Base-by-base conservation (phyloP, 257 asterid species). In the Avicennia marina region DNA sequence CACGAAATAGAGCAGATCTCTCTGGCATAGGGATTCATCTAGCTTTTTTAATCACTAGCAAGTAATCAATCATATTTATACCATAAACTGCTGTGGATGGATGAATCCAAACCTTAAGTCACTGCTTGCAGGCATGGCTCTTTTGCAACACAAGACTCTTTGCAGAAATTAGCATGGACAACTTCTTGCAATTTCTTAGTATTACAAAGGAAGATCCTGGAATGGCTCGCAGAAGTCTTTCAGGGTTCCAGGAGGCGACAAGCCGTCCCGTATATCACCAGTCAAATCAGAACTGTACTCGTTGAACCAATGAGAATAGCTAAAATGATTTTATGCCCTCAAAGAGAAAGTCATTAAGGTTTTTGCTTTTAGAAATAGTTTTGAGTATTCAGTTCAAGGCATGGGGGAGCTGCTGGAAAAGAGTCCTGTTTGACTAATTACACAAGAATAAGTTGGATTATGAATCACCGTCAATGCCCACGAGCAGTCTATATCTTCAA, bases 111-210 rank as follows among this genome's bases (percentile, higher is more conserved):
- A n/a, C n/a, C n/a, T n/a, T n/a, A 44, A 77, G 88, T 62, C 46
- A 70, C 82, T 11, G 74, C 75, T 74, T 76, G 88, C 57, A 75
- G 48, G 25, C 4, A 19, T 29, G 75, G 72, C 67, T 77, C 87
- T 39, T 72, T 80, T 48, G 79, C 67, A 56, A 61, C 72, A 20
- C 83, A 78, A 71, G 49, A 66, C 74, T 53, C 56, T 58, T 3
- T 56, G 78, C 43, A 88, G 77, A 72, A 91, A 91, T 60, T 75
- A n/a, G n/a, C 77, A 55, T 76, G 82, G 38, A 93, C 83, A 53
- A 83, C 98, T 86, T 86, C 97, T 51, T 83, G 96, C 97, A 93
- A 2, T 84, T 82, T 84, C 77, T 78, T 79, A 93, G 89, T 49
- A 76, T 55, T 71, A 83, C 87, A n/a, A 81, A 77, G 58, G 38